Base-by-base conservation (phyloP, 163 green algal genomes). In the Scenedesmus sp. region DNA sequence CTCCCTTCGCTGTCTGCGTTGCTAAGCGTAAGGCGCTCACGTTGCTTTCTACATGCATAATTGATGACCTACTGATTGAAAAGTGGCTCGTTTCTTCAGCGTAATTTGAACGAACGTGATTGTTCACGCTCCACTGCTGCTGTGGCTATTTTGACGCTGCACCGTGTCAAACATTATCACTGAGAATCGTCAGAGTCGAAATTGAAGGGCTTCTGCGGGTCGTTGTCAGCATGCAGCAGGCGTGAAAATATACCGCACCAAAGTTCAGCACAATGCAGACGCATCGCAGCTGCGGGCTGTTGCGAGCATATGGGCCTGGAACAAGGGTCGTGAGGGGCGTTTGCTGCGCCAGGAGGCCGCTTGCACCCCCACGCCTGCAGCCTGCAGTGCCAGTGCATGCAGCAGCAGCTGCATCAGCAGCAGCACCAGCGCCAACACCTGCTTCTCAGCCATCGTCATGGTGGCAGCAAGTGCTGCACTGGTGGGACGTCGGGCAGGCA, bases 401-500 rank as follows among this genome's bases (percentile, higher is more conserved):
- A 81, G 85, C 55, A 85, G 89, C 81, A 67, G 88, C 88, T 34
- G 60, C 88, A 84, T 34, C 77, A 87, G 77, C 88, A 60, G 60
- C 56, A 82, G 88, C 52, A 54, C 66, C 88, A 59, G 62, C 55
- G 18, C 4, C 15, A 18, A 4, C 54, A 67, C 60, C 88, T 89
- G 20, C 66, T 9, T 15, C 62, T 52, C 77, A 34, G 76, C 74
- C 70, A 79, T 46, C 70, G 46, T 52, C 70, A 56, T 94, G 86
- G 64, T 92, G 86, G 15, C 54, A 88, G 46, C 26, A 23, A 15
- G 62, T 76, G 23, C 13, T 74, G 18, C 34, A 91, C 7, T 94
- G 93, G 93, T 94, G 90, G 90, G 86, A 89, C 2, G 76, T 94
- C 16, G 93, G 92, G 0, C 81, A 34, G 13, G 82, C 93, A 60